phyloP scores from a whole-genome alignment of 352 stramenopile genomes.

The Peronospora tabacina region DNA sequence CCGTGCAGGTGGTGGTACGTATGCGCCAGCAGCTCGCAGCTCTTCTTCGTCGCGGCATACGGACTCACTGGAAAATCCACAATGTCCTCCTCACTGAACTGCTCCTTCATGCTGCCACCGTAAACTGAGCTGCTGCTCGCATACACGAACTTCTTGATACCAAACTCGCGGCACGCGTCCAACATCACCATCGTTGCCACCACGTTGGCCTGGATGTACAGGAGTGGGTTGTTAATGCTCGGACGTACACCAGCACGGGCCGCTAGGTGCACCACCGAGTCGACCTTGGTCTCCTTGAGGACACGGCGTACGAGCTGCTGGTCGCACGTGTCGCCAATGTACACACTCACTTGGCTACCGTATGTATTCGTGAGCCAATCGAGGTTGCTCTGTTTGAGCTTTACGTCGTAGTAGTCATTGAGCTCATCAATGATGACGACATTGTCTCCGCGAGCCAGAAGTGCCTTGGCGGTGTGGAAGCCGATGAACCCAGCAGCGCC shows the following conservation, averaged over 20 bases:
- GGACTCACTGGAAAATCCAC: constrained; percentile 93
- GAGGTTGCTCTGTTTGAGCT: constrained; percentile 94
- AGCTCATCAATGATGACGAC: constrained; percentile 97
- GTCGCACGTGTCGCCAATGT: constrained; percentile 93
- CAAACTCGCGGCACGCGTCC: constrained; percentile 85
- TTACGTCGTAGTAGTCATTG: constrained; percentile 99
- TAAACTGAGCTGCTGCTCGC: constrained; percentile 93
- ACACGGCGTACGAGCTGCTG: constrained; percentile 82
- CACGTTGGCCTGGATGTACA: constrained; percentile 98
- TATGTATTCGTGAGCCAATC: constrained; percentile 60
- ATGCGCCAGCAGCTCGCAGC: constrained; percentile 94
- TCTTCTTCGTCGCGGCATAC: constrained; percentile 97
- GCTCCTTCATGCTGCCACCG: constrained; percentile 86
- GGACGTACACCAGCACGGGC: constrained; percentile 93
- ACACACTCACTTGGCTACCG: constrained; percentile 58
- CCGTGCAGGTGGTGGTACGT: constrained; percentile 96
- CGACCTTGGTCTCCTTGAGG: constrained; percentile 81
- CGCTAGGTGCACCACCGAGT: constrained; percentile 92
- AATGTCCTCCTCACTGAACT: constrained; percentile 86
- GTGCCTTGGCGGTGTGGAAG: constrained; percentile 89
- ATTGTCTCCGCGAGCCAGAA: constrained; percentile 82
- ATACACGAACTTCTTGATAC: constrained; percentile 93
- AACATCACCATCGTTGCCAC: constrained; percentile 90
- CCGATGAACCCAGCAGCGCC: constrained; percentile 96
- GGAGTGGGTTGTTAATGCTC: constrained; percentile 95